Percentiles rank a stretch among this genome's conserved stretches.
Evolutionary conservation across 2,329 filamentous ascomycete genomes (phyloP).

Genomic region (Penicillium freii): DNA sequence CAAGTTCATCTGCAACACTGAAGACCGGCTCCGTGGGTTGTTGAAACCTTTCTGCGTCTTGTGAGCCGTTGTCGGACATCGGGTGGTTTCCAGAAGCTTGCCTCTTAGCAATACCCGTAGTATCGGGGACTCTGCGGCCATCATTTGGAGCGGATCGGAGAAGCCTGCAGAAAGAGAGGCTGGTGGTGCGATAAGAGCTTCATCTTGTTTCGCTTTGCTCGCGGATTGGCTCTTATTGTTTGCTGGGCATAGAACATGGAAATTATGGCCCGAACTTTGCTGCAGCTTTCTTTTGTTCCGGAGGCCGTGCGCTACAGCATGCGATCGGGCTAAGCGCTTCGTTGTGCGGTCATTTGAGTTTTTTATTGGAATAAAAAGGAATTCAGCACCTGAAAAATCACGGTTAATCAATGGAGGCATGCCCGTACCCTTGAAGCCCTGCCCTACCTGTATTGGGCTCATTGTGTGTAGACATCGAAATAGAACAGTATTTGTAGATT

Average conservation of each 20-base stretch:
- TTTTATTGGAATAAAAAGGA: neutral
- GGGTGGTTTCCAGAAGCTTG: neutral
- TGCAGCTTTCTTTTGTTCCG: neutral
- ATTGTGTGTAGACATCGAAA: neutral
- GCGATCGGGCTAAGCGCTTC: neutral
- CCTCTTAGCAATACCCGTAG: neutral
- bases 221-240: neutral
- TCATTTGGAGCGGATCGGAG: neutral
- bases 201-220: neutral
- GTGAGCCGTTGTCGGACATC: neutral
- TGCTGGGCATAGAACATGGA: neutral
- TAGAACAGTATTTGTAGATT: neutral
- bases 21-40: neutral
- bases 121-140: neutral
- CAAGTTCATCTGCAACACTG: neutral
- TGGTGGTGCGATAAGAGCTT: neutral
- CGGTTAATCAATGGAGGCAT: neutral
- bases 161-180: too few species aligned
- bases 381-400: neutral
- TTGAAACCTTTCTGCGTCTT: neutral
- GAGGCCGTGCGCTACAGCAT: neutral
- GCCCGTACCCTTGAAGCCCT: neutral
- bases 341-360: neutral
- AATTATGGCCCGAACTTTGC: neutral
- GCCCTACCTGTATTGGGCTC: neutral